A percentile compares a stretch with the other conserved stretches of the same genome.
Evolutionary conservation across 106 monocot species (phyloP).

Genomic region (Iris macrosiphon): DNA sequence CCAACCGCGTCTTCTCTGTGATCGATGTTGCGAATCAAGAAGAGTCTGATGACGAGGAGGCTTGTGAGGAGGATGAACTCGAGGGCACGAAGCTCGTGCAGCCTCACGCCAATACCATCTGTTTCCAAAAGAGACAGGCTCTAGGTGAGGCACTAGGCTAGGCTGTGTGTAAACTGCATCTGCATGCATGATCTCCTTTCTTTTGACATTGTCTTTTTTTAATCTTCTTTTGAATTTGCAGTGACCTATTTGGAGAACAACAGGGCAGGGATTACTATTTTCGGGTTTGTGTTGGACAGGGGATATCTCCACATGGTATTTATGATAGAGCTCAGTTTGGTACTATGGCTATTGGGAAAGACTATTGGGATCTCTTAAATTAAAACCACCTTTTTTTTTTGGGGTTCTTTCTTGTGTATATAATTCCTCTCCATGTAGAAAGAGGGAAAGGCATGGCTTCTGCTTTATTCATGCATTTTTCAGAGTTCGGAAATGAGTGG

Average conservation of each 20-base stretch:
- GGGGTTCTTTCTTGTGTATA: too few relatives aligned
- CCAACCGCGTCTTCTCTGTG: not conserved
- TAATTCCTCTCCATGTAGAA: too few relatives aligned
- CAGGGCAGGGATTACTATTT: slow-evolving; percentile 43
- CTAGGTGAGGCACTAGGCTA: slow-evolving; percentile 33
- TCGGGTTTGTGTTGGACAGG: slow-evolving; percentile 47
- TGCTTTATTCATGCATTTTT: too few relatives aligned
- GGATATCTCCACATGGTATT: slow-evolving; percentile 39
- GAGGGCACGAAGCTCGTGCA: slow-evolving; percentile 36
- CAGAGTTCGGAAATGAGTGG: too few relatives aligned
- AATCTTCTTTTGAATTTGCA: slow-evolving; percentile 21
- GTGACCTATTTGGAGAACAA: slow-evolving; percentile 66
- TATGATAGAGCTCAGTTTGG: slow-evolving; percentile 32
- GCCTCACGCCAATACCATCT: slow-evolving; percentile 38
- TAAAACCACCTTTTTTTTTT: not conserved
- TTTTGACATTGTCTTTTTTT: too few relatives aligned
- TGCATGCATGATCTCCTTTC: too few relatives aligned
- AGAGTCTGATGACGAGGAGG: not conserved
- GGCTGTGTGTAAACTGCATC: too few relatives aligned
- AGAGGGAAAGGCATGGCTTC: too few relatives aligned
- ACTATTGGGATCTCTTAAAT: slow-evolving; percentile 46
- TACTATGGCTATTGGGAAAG: slow-evolving; percentile 47
- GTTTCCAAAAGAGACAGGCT: slow-evolving; percentile 93
- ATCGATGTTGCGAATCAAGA: slow-evolving; percentile 6
- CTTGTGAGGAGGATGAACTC: slow-evolving; percentile 32